These are phyloP conservation scores for Teratosphaeria pseudoeucalypti DNA, from an alignment of 2,329 filamentous ascomycete genomes.

Conservation along the genomic window DNA sequence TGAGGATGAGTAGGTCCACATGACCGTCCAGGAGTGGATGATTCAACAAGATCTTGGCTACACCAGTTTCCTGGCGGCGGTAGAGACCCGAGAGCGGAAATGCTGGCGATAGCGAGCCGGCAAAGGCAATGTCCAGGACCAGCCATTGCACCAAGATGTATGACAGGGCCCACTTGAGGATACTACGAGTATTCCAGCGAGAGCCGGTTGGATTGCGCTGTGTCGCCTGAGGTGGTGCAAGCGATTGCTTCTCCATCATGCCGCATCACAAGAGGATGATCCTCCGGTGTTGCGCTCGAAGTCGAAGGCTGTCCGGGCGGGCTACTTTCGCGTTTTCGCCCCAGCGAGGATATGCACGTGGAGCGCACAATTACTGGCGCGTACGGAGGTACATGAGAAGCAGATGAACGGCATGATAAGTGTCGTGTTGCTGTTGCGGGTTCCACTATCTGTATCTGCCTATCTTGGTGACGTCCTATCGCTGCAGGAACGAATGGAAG, in stretches of 20 bases:
- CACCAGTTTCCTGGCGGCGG: conserved; percentile 1
- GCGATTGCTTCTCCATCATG: not conserved
- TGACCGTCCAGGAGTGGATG: conserved; percentile 57
- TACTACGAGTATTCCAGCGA: not conserved
- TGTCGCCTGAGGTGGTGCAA: not conserved
- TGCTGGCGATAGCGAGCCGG: not conserved
- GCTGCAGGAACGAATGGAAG: not conserved
- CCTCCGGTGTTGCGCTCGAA: no score
- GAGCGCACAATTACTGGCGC: no score
- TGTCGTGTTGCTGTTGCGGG: not conserved
- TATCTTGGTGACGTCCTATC: not conserved
- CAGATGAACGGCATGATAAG: not conserved
- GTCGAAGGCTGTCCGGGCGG: no score
- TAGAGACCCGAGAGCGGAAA: not conserved
- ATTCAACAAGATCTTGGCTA: conserved; percentile 8
- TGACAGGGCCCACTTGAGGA: not conserved
- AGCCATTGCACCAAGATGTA: not conserved
- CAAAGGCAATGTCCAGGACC: not conserved
- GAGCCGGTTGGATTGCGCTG: not conserved
- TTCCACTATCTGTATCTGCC: not conserved
- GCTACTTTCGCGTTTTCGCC: no score
- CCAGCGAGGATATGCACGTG: no score
- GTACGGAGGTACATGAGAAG: not conserved
- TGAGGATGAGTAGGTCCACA: conserved; percentile 70
- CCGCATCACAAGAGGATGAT: not conserved